phyloP scores from a whole-genome alignment of 768 basidiomycete genomes.

The Nidularia pulvinata region DNA sequence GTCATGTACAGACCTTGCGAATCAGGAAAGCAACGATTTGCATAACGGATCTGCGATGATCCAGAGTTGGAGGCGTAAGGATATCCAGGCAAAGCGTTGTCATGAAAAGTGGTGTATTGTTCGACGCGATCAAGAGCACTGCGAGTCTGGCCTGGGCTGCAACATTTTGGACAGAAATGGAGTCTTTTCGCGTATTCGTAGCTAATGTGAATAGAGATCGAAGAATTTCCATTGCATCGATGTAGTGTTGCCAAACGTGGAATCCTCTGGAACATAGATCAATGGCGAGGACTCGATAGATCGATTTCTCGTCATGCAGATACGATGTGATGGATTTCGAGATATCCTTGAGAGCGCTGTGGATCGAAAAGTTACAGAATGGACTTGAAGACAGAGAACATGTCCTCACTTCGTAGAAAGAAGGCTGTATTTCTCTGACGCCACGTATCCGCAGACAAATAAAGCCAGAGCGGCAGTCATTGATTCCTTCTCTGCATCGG shows the following conservation, averaged over 20 bases:
- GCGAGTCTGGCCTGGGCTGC: constrained; percentile 81
- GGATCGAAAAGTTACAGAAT: not conserved
- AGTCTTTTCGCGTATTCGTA: constrained; percentile 71
- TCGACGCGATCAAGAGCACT: constrained; percentile 80
- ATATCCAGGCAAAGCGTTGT: constrained; percentile 92
- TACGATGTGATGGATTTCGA: constrained; percentile 81
- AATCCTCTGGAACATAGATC: constrained; percentile 93
- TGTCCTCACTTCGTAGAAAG: constrained; percentile 65
- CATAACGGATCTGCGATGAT: constrained; percentile 86
- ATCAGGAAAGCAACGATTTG: constrained; percentile 94
- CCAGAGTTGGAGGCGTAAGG: constrained; percentile 68
- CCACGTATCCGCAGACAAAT: constrained; percentile 82
- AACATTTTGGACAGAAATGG: constrained; percentile 64
- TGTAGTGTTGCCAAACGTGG: constrained; percentile 91
- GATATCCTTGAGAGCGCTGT: constrained; percentile 79
- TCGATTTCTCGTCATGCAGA: constrained; percentile 70
- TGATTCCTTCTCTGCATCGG: constrained; percentile 59
- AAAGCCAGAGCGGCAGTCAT: constrained; percentile 66
- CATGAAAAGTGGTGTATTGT: constrained; percentile 91
- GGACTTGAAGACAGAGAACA: not conserved
- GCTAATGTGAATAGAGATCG: constrained; percentile 83
- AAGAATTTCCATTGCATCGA: constrained; percentile 88
- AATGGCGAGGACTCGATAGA: constrained; percentile 73
- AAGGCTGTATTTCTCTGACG: constrained; percentile 76
- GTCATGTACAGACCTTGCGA: constrained; percentile 59